Base-by-base conservation (phyloP, 2,329 filamentous ascomycete genomes). In the Cercospora brassicicola region DNA sequence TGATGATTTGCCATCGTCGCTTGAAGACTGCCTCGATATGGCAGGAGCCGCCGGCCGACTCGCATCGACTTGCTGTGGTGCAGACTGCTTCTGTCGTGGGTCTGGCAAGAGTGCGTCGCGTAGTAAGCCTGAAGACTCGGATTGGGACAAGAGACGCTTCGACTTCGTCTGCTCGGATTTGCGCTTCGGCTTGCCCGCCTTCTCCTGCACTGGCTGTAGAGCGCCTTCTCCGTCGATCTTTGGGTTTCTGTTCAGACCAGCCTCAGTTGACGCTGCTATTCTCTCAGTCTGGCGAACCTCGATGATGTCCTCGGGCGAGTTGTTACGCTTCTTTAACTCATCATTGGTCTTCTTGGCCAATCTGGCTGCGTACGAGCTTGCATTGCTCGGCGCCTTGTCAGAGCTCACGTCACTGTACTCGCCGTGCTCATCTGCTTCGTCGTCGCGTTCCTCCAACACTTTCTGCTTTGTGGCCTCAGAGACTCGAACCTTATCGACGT, bases 351-450 rank as follows among this genome's bases (percentile, higher is more conserved):
- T 55, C 31, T 56, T 18, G 45, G 31, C 61, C 20, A 48, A 28
- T 33, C 36, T 48, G 15, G 18, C 28, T 48, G 59, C 59, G 42
- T 62, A 62, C 8, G 59, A 48, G 36, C 59, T 62, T 15, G 59
- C 59, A 20, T n/a, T 30, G 33, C 39, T 48, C 20, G 59, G 13
- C 13, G 36, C 39, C 11, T 42, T 62, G 23, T 13, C 61, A 51
- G 48, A n/a, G 18, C 30, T 33, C 31, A 45, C 30, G 51, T 64
- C 61, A 33, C n/a, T 55, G n/a, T 56, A 23, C 5, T 56, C 61
- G 28, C 45, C 26, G 7, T 55, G 13, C 28, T 56, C 55, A 36
- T 36, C 30, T 59, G n/a, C 55, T 59, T 13, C 55, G n/a, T 59
- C 55, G n/a, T 33, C 28, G 31, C 11, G 15, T 36, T 36, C 55